Conservation (phyloP, 495 filamentous ascomycete genomes). For the Aspergillus homomorphus region DNA sequence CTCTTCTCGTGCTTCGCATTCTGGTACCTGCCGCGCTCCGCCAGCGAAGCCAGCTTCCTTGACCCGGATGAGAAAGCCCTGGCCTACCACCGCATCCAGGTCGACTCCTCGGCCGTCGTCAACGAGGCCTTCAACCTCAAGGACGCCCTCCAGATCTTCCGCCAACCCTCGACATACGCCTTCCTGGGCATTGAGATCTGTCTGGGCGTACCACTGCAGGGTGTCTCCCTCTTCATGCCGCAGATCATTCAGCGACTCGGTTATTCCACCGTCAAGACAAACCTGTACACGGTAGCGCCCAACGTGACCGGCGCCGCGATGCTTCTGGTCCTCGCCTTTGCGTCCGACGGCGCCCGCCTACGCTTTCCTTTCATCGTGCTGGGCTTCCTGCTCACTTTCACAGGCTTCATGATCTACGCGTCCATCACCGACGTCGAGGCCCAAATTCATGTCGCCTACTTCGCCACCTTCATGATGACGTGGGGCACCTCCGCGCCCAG, state of each 20-base stretch:
- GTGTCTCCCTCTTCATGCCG: conserved; percentile 67
- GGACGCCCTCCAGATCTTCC: conserved; percentile 64
- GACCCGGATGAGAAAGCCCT: conserved; percentile 61
- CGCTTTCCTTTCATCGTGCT: conserved; percentile 72
- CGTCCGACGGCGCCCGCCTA: conserved; percentile 60
- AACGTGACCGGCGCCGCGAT: conserved; percentile 67
- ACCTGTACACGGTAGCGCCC: conserved; percentile 74
- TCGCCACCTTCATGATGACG: conserved; percentile 79
- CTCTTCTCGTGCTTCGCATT: conserved; percentile 65
- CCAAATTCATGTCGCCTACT: conserved; percentile 65
- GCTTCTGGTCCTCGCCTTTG: conserved; percentile 65
- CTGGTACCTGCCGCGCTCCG: conserved; percentile 66
- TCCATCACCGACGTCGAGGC: conserved; percentile 57
- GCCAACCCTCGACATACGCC: conserved; percentile 57
- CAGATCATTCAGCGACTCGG: conserved; percentile 66
- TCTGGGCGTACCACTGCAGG: conserved; percentile 72
- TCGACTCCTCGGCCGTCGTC: conserved; percentile 69
- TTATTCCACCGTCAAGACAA: conserved; percentile 65
- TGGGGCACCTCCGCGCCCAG: conserved; percentile 60
- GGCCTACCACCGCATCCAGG: conserved; percentile 69
- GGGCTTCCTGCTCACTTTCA: conserved; percentile 69
- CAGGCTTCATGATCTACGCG: conserved; percentile 73
- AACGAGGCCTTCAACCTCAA: conserved; percentile 66
- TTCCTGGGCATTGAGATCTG: conserved; percentile 71
- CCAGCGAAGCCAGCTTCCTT: conserved; percentile 62